These are phyloP conservation scores for Leccinum pachyderme DNA, from an alignment of 1,284 basidiomycete species.

Conservation along the genomic window DNA sequence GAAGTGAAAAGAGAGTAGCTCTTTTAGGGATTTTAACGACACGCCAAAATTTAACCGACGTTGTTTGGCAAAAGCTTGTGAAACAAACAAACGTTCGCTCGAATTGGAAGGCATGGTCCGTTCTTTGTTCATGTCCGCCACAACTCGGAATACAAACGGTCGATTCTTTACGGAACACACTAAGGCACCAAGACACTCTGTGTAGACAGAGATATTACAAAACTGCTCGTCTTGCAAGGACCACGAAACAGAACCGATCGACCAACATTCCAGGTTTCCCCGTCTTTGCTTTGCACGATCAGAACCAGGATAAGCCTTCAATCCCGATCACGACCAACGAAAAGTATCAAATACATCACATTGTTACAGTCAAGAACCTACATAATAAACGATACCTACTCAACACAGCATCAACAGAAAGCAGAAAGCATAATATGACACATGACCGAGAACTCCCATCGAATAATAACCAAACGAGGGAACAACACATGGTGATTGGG, in stretches of 20 bases:
- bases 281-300: not conserved
- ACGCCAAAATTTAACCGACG: constrained; percentile 28
- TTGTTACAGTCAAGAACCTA: constrained; percentile 5
- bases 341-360: not conserved
- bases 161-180: no score
- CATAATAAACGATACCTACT: constrained; percentile 3
- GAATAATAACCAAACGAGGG: not conserved
- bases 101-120: constrained; percentile 20
- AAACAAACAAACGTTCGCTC: constrained; percentile 28
- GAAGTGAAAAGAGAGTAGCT: not conserved
- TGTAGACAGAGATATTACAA: not conserved
- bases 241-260: not conserved
- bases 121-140: not conserved
- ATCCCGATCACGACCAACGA: not conserved
- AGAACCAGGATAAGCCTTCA: not conserved
- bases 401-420: constrained; percentile 1
- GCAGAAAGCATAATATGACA: constrained; percentile 1
- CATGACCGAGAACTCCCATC: not conserved
- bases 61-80: constrained; percentile 36
- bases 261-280: not conserved
- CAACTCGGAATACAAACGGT: not conserved
- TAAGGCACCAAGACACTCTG: not conserved
- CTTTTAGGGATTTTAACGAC: not conserved
- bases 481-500: not conserved
- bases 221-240: not conserved